Conservation (phyloP, 1,139 yeast species). For the Hyphopichia pseudoburtonii region DNA sequence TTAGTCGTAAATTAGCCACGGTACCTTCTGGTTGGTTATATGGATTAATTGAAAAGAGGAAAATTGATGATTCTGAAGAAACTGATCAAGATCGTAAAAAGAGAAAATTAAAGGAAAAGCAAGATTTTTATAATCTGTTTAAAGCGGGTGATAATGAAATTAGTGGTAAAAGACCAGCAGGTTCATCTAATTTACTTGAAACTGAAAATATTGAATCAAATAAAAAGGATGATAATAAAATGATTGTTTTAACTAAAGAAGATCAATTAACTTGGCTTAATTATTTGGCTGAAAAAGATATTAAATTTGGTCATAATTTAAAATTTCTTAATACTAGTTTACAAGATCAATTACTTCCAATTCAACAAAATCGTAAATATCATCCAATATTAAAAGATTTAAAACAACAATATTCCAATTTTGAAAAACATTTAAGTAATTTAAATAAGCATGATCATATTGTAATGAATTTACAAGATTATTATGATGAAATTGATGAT, state of each 20-base stretch:
- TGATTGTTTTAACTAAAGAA: conserved; percentile 21
- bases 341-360: conserved; percentile 25
- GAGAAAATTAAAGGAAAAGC: conserved; percentile 27
- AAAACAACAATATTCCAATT: conserved; percentile 18
- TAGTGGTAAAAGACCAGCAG: conserved; percentile 6
- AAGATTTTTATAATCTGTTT: conserved; percentile 43
- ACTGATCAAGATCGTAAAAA: conserved; percentile 28
- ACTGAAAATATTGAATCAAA: conserved; percentile 14
- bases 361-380: conserved; percentile 28
- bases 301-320: conserved; percentile 42
- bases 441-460: conserved; percentile 31
- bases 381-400: conserved; percentile 27
- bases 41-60: conserved; percentile 41
- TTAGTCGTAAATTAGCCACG: conserved; percentile 28
- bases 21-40: conserved; percentile 33
- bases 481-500: conserved; percentile 11
- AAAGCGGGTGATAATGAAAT: conserved; percentile 21
- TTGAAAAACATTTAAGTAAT: conserved; percentile 23
- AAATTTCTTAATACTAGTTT: conserved; percentile 37
- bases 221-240: conserved; percentile 32
- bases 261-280: conserved; percentile 41
- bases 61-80: conserved; percentile 27
- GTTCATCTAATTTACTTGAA: neutral
- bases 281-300: conserved; percentile 44
- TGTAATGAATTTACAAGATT: conserved; percentile 23